phyloP scores from a whole-genome alignment of 2,329 filamentous ascomycete genomes.

The Drechslerella dactyloides region DNA sequence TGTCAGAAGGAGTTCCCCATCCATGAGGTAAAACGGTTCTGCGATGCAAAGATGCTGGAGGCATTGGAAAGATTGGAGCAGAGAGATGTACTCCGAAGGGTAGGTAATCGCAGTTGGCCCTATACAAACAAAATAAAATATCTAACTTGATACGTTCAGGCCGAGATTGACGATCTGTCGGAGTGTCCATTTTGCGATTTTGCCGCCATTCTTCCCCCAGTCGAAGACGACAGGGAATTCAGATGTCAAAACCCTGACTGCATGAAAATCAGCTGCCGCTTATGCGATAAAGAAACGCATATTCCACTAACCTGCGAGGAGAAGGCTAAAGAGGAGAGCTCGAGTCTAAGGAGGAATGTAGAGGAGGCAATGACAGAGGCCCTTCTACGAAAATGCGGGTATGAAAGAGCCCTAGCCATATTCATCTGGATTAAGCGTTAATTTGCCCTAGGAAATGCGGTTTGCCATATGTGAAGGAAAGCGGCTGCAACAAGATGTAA shows the following conservation, averaged over 20 bases:
- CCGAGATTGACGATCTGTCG: slow-evolving; percentile 73
- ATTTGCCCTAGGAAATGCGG: slow-evolving; percentile 62
- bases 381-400: slow-evolving; percentile 76
- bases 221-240: slow-evolving; percentile 75
- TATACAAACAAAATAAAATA: not conserved
- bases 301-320: slow-evolving; percentile 76
- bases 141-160: slow-evolving; percentile 55
- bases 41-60: slow-evolving; percentile 66
- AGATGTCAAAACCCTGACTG: slow-evolving; percentile 72
- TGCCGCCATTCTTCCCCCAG: slow-evolving; percentile 73
- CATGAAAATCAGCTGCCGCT: slow-evolving; percentile 66
- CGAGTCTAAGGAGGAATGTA: slow-evolving; percentile 69
- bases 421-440: slow-evolving; percentile 10
- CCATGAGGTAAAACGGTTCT: slow-evolving; percentile 64
- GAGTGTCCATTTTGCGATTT: slow-evolving; percentile 83
- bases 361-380: slow-evolving; percentile 87
- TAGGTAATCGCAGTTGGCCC: not conserved
- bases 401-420: slow-evolving; percentile 20
- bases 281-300: slow-evolving; percentile 73
- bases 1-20: slow-evolving; percentile 69
- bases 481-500: slow-evolving; percentile 81
- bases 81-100: slow-evolving; percentile 65
- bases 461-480: slow-evolving; percentile 78
- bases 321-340: slow-evolving; percentile 66
- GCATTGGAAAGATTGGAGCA: slow-evolving; percentile 75